Percentiles rank a stretch among this genome's conserved stretches.
phyloP scores from a whole-genome alignment of 805 yeast species.

The Candida ponderosae region DNA sequence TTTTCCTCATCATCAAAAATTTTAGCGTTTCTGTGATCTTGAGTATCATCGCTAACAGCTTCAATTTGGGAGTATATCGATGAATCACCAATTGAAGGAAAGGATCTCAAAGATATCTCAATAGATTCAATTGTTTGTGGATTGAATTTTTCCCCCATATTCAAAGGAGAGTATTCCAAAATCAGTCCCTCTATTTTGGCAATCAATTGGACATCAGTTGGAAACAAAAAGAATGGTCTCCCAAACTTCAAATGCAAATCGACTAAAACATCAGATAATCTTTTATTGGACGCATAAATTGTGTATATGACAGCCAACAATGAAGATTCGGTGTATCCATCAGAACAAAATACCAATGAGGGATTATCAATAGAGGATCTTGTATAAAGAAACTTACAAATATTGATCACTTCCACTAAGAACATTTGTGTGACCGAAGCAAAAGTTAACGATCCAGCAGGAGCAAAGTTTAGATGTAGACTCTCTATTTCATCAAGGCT shows the following conservation, averaged over 20 bases:
- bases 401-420: constrained; percentile 35
- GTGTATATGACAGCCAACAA: constrained; percentile 63
- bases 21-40: background rate
- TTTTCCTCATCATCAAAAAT: background rate
- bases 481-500: background rate
- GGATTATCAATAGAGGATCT: constrained; percentile 25
- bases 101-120: constrained; percentile 2
- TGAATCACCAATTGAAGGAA: background rate
- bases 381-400: constrained; percentile 59
- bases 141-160: constrained; percentile 4
- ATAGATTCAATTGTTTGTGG: constrained; percentile 7
- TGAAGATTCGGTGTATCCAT: constrained; percentile 90
- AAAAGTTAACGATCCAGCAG: background rate
- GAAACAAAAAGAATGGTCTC: constrained; percentile 80
- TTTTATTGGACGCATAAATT: constrained; percentile 57
- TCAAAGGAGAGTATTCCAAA: constrained; percentile 48
- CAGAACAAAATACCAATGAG: constrained; percentile 67
- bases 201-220: constrained; percentile 62
- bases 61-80: background rate
- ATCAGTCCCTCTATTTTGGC: constrained; percentile 58
- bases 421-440: background rate
- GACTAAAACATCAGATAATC: constrained; percentile 58
- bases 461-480: background rate
- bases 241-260: constrained; percentile 54
- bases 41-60: too few species aligned